A percentile compares a stretch with the other conserved stretches of the same genome.
Conservation (phyloP, 2,329 filamentous ascomycete species). For the Aspergillus versicolor region DNA sequence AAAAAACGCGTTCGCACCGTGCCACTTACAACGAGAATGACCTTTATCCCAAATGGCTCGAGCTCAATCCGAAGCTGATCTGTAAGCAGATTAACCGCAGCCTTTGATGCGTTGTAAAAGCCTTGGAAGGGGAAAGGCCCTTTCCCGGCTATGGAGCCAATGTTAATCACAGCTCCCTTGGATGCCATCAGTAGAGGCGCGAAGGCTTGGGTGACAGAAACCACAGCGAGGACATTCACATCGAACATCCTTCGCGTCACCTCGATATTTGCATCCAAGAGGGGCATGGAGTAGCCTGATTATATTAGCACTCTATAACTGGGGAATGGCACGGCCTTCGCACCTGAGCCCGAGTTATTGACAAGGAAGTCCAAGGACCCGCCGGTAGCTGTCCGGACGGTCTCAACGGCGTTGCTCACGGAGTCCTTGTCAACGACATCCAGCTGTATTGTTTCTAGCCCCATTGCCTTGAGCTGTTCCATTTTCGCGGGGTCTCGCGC, state of each 20-base stretch:
- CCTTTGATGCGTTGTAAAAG: slow-evolving; percentile 23
- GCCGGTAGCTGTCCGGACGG: slow-evolving; percentile 22
- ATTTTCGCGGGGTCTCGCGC: slow-evolving; percentile 32
- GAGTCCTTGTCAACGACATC: slow-evolving; percentile 26
- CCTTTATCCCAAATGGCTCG: slow-evolving; percentile 6
- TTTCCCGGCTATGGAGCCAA: slow-evolving; percentile 18
- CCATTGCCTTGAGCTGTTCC: slow-evolving; percentile 14
- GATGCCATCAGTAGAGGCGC: slow-evolving; percentile 17
- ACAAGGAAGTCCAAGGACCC: slow-evolving; percentile 39
- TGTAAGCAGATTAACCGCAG: slow-evolving; percentile 15
- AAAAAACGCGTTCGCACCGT: background rate
- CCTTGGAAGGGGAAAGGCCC: slow-evolving; percentile 2
- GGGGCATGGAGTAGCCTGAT: slow-evolving; percentile 29
- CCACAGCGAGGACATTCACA: slow-evolving; percentile 16
- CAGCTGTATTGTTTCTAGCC: slow-evolving; percentile 26
- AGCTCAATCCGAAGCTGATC: slow-evolving; percentile 26
- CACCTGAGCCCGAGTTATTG: slow-evolving; percentile 43
- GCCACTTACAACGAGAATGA: background rate
- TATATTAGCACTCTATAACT: too few species aligned
- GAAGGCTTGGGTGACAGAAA: slow-evolving; percentile 24
- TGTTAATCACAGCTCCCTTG: slow-evolving; percentile 18
- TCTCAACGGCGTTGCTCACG: slow-evolving; percentile 25
- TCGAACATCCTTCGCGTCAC: slow-evolving; percentile 26
- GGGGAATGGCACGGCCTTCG: too few species aligned
- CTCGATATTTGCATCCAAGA: slow-evolving; percentile 36